Conservation (phyloP, 768 basidiomycete genomes). For the Trametes meyenii region DNA sequence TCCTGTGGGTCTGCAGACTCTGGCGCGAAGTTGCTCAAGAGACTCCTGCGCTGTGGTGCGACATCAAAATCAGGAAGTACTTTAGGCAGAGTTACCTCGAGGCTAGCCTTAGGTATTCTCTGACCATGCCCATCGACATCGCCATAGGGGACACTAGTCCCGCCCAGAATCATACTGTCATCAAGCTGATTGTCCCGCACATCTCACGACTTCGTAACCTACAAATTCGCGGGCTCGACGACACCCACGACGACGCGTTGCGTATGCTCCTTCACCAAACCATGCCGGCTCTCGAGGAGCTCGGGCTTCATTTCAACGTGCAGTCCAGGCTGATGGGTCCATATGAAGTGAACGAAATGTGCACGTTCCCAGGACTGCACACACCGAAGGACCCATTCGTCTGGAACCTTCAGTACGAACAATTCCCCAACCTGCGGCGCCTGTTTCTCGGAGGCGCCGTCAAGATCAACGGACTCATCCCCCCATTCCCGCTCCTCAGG, state of each 20-base stretch:
- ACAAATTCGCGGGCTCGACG: conserved; percentile 31
- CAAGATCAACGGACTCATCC: not conserved
- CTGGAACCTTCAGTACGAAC: not conserved
- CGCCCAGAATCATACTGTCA: not conserved
- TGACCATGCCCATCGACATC: not conserved
- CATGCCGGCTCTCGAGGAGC: not conserved
- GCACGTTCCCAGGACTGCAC: not conserved
- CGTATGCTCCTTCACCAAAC: not conserved
- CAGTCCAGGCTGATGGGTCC: not conserved
- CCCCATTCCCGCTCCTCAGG: not conserved
- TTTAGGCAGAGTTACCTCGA: not conserved
- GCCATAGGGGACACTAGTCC: not conserved
- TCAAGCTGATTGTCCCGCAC: not conserved
- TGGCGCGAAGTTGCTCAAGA: not conserved
- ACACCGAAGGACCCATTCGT: not conserved
- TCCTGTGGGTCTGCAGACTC: not conserved
- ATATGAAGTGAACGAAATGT: not conserved
- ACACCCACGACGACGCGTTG: not conserved
- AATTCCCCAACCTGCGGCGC: not conserved
- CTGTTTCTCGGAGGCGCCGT: not conserved
- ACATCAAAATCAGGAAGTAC: not conserved
- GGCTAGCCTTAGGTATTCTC: not conserved
- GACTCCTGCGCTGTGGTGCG: not conserved
- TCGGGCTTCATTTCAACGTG: not conserved
- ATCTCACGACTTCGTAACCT: not conserved